Base-by-base conservation (phyloP, 1,284 basidiomycete species). In the Somion occarium region DNA sequence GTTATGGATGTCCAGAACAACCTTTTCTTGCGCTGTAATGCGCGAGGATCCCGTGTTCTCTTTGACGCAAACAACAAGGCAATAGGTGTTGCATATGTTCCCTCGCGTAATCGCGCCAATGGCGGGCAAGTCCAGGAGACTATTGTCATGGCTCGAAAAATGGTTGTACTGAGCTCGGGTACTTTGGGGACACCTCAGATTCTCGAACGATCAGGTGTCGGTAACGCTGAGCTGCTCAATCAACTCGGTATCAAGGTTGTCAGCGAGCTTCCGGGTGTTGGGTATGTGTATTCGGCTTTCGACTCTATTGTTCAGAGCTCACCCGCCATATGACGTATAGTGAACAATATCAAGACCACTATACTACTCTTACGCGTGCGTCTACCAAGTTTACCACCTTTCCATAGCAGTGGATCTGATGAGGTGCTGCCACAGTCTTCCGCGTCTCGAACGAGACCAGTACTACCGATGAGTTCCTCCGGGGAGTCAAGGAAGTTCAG, bases 301-400 rank as follows among this genome's bases (percentile, higher is more conserved):
- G n/a, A n/a, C n/a, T n/a, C n/a, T n/a, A n/a, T n/a, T 48, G 34
- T 15, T 18, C 2, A 43, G 44, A 18, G 26, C 22, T 38, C 30
- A 30, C 42, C 26, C 34, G n/a, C n/a, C n/a, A n/a, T n/a, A n/a
- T n/a, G n/a, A n/a, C n/a, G 37, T 25, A 37, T 51, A 82, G 82
- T 27, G 82, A 85, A 64, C 69, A 85, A 65, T 87, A 86, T 64
- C 82, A 86, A 63, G 85, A 86, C 59, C 85, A 87, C 62, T 86
- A 85, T 63, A 85, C 85, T 3, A 85, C 82, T 1, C 70, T 86
- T 23, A 78, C 80, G 2, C 64, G 82, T 83, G 56, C 52, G 77
- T 63, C 38, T 20, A 15, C 3, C n/a, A 41, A 43, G 3, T 3
- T 38, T n/a, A 38, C 19, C 44, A 15, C 34, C 24, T n/a, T 34